phyloP scores from a whole-genome alignment of 192 early-diverging fungal species.

The Martensiomyces pterosporus region DNA sequence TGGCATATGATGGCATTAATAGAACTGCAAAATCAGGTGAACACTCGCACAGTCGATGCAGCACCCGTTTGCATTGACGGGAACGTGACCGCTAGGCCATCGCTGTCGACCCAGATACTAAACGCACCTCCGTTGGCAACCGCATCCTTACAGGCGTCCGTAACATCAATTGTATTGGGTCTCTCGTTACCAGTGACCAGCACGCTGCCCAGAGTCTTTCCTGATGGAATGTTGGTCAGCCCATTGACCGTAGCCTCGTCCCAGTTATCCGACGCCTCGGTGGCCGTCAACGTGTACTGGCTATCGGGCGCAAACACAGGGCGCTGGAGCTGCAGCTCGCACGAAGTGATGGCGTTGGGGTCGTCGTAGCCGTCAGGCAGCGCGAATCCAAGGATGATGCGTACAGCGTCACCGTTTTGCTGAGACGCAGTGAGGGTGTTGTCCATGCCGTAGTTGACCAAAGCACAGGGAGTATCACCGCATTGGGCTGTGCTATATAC shows the following conservation, averaged over 20 bases:
- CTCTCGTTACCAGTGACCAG: conserved; percentile 2
- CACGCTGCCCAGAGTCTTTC: conserved; percentile 11
- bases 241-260: conserved; percentile 12
- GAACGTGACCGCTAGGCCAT: conserved; percentile 11
- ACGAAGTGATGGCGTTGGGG: conserved; percentile 7
- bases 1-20: no score
- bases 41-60: conserved; percentile 8
- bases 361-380: conserved; percentile 8
- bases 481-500: conserved; percentile 8
- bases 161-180: conserved; percentile 15
- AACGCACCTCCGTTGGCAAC: conserved; percentile 1
- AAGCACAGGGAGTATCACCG: conserved; percentile 15
- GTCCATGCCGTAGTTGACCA: conserved; percentile 20
- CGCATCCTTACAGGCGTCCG: conserved; percentile 14
- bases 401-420: conserved; percentile 8
- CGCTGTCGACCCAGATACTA: conserved; percentile 18
- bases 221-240: conserved; percentile 3
- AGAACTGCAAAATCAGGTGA: no score
- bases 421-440: conserved; percentile 11
- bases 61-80: conserved; percentile 22
- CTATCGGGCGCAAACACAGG: conserved; percentile 7
- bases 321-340: conserved; percentile 19
- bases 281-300: conserved; percentile 8
- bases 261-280: conserved; percentile 11
- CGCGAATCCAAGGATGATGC: conserved; percentile 11